These are phyloP conservation scores for Trichoderma virens DNA, from an alignment of 495 filamentous ascomycete genomes.

Conservation along the genomic window DNA sequence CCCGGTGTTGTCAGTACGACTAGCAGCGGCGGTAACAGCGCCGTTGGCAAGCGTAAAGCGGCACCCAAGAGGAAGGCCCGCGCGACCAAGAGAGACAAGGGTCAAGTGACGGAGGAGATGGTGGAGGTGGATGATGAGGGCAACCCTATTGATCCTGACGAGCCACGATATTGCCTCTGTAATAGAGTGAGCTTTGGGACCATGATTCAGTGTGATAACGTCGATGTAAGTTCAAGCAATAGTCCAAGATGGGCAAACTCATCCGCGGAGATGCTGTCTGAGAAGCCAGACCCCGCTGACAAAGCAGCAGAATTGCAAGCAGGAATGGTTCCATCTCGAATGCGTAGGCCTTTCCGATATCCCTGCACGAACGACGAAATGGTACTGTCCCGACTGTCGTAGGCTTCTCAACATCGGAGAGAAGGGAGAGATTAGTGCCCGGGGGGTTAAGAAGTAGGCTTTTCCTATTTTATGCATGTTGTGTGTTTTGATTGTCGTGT, in stretches of 20 bases:
- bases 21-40: conserved; percentile 61
- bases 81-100: conserved; percentile 44
- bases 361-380: conserved; percentile 73
- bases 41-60: conserved; percentile 70
- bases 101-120: conserved; percentile 26
- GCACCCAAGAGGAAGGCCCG: conserved; percentile 59
- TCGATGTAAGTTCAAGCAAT: conserved; percentile 56
- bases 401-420: conserved; percentile 55
- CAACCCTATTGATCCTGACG: conserved; percentile 78
- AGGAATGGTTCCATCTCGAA: conserved; percentile 91
- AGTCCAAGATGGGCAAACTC: not conserved
- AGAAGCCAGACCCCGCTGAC: conserved; percentile 15
- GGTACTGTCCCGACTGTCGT: conserved; percentile 90
- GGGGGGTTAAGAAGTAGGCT: conserved; percentile 41
- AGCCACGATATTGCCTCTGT: conserved; percentile 86
- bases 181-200: conserved; percentile 85
- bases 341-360: conserved; percentile 65
- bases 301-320: conserved; percentile 47
- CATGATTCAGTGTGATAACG: conserved; percentile 94
- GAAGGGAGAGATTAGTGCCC: conserved; percentile 46
- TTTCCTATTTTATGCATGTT: not conserved
- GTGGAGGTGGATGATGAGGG: conserved; percentile 52
- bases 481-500: not conserved
- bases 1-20: conserved; percentile 66
- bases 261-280: not conserved